Base-by-base conservation (phyloP, 768 basidiomycete species). In the Phlebiopsis flavidoalba region DNA sequence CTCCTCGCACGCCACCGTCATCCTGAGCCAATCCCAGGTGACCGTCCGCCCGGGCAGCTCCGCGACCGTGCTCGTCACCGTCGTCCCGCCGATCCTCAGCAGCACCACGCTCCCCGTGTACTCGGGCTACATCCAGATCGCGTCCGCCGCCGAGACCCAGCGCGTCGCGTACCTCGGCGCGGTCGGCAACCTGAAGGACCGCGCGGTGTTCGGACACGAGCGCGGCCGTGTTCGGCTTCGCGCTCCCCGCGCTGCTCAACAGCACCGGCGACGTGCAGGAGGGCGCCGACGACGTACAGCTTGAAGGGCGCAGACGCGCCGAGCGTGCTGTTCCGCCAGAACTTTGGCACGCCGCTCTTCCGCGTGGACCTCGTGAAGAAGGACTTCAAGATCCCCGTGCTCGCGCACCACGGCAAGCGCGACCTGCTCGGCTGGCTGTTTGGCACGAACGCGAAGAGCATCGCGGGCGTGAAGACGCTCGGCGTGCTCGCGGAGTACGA, bases 121-220 rank as follows among this genome's bases (percentile, higher is more conserved):
- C 72, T 83, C 82, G 35, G 85, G 85, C 8, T 84, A 77, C 74
- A 81, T 87, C 65, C 60, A 73, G 56, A 63, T 75, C 33, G 52
- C 63, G 1, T 68, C 74, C 24, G 67, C 67, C 14, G 60, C 68
- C 14, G 76, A 79, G 58, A 74, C 65, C 8, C 69, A 73, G 53
- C 74, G 77, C 21, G 74, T 79, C 19, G 72, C 79, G 6, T 85
- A 82, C 66, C 66, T 83, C 15, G 83, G 83, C 6, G 58, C 77
- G 7, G 72, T 70, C 0, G 74, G 70, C 0, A 63, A 72, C 26
- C 71, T 84, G 61, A 77, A 76, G 64, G 72, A 82, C 60, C 76
- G 77, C 61, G 75, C 77, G 33, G 77, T 84, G 35, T 64, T 86
- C 46, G 84, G n/a, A 85, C 65, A 75, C 79, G 68, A 81, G 80